Conservation (phyloP, 1,284 basidiomycete species). For the Ceratobasidium sp. region DNA sequence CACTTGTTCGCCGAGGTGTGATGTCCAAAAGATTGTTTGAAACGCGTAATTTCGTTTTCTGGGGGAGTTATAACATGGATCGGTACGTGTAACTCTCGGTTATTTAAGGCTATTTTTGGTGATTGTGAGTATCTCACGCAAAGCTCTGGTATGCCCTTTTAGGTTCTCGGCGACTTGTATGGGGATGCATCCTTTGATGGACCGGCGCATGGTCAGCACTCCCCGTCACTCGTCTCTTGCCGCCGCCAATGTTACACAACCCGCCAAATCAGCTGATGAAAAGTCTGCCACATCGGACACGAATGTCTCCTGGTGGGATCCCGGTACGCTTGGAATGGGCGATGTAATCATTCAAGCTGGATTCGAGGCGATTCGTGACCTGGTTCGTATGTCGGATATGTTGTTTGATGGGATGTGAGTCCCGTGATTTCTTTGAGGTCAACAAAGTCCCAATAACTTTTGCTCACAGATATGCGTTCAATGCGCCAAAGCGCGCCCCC, state of each 20-base stretch:
- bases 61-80: slow-evolving; percentile 35
- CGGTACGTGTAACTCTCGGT: neutral
- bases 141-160: neutral
- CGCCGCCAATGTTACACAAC: neutral
- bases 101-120: too few relatives aligned
- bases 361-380: slow-evolving; percentile 39
- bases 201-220: slow-evolving; percentile 33
- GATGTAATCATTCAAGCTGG: slow-evolving; percentile 29
- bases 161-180: slow-evolving; percentile 33
- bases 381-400: slow-evolving; percentile 26
- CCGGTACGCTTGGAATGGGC: slow-evolving; percentile 29
- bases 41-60: slow-evolving; percentile 42
- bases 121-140: neutral
- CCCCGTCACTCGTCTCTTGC: slow-evolving; percentile 39
- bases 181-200: slow-evolving; percentile 43
- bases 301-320: slow-evolving; percentile 25
- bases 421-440: neutral
- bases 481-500: slow-evolving; percentile 38
- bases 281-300: too few relatives aligned
- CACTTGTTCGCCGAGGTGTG: slow-evolving; percentile 23
- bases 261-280: neutral
- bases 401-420: slow-evolving; percentile 41
- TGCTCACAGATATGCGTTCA: slow-evolving; percentile 27
- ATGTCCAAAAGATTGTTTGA: slow-evolving; percentile 44
- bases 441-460: too few relatives aligned